phyloP scores from a whole-genome alignment of 495 filamentous ascomycete genomes.

The Lasiosphaeria miniovina region DNA sequence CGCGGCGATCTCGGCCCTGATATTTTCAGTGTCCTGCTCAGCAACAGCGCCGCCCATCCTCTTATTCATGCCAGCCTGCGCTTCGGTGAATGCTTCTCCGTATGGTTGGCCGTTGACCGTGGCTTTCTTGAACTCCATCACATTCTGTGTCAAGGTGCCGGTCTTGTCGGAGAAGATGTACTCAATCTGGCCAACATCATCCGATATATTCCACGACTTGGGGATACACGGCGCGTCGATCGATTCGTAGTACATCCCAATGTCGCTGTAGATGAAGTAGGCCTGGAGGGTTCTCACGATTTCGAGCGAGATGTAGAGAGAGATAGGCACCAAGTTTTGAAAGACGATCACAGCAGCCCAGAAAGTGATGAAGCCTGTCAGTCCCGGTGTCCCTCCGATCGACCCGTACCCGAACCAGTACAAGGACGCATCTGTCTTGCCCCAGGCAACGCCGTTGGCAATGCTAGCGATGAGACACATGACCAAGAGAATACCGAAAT shows the following conservation, averaged over 20 bases:
- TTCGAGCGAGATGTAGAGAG: conserved; percentile 95
- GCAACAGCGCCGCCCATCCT: conserved; percentile 75
- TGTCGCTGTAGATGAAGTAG: conserved; percentile 95
- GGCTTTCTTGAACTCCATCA: conserved; percentile 99
- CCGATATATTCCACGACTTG: conserved; percentile 98
- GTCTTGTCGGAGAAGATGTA: conserved; percentile 99
- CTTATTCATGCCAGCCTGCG: conserved; percentile 91
- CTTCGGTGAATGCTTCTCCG: conserved; percentile 96
- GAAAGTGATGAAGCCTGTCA: conserved; percentile 93
- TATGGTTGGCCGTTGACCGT: conserved; percentile 93
- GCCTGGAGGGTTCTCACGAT: conserved; percentile 92
- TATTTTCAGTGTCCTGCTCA: conserved; percentile 70
- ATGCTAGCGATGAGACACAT: conserved; percentile 89
- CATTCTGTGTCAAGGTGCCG: conserved; percentile 95
- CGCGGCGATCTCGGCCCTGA: conserved; percentile 73
- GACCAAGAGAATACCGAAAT: conserved; percentile 83
- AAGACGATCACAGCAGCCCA: conserved; percentile 93
- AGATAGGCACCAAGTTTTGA: conserved; percentile 98
- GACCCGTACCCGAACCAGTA: conserved; percentile 85
- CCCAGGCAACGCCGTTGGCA: conserved; percentile 81
- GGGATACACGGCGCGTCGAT: conserved; percentile 93
- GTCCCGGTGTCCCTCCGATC: conserved; percentile 68
- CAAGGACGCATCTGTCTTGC: conserved; percentile 65
- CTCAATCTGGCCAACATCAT: conserved; percentile 97
- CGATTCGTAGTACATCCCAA: conserved; percentile 92